These are phyloP conservation scores for Phoma sp. DNA, from an alignment of 2,329 filamentous ascomycete species.

Conservation along the genomic window DNA sequence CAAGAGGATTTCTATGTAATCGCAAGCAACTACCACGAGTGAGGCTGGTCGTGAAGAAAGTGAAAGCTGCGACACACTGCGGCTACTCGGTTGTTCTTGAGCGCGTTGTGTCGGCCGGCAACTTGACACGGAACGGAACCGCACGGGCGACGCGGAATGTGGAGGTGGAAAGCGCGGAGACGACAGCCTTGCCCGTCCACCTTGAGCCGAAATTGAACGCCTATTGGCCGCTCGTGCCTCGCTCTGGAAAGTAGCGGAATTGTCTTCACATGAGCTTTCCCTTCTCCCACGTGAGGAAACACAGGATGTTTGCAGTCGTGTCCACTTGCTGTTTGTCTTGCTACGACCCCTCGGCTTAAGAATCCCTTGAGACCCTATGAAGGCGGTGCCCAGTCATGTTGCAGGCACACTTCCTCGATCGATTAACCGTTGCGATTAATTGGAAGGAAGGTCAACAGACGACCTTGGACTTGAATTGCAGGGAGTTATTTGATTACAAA, in stretches of 20 bases:
- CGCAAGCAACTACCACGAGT: background rate
- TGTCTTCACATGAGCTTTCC: background rate
- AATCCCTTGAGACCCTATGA: too few species aligned
- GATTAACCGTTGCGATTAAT: too few species aligned
- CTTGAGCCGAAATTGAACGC: background rate
- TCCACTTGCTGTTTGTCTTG: background rate
- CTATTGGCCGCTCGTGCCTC: slow-evolving; percentile 3
- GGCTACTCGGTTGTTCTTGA: slow-evolving; percentile 20
- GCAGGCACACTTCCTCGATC: too few species aligned
- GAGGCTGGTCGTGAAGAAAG: background rate
- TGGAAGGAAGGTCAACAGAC: too few species aligned
- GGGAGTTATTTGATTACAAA: too few species aligned
- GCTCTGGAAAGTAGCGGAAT: slow-evolving; percentile 17
- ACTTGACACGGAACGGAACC: slow-evolving; percentile 7
- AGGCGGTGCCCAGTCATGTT: too few species aligned
- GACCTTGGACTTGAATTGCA: too few species aligned
- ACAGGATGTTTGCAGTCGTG: background rate
- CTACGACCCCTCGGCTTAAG: too few species aligned
- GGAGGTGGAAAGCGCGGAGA: slow-evolving; percentile 9
- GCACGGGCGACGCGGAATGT: slow-evolving; percentile 9
- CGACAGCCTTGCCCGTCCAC: slow-evolving; percentile 3
- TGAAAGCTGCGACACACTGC: background rate
- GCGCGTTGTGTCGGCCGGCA: slow-evolving; percentile 17
- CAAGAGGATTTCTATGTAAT: background rate
- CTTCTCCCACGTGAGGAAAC: background rate